These are phyloP conservation scores for Chalciporus piperatus DNA, from an alignment of 768 basidiomycete species.

Conservation along the genomic window DNA sequence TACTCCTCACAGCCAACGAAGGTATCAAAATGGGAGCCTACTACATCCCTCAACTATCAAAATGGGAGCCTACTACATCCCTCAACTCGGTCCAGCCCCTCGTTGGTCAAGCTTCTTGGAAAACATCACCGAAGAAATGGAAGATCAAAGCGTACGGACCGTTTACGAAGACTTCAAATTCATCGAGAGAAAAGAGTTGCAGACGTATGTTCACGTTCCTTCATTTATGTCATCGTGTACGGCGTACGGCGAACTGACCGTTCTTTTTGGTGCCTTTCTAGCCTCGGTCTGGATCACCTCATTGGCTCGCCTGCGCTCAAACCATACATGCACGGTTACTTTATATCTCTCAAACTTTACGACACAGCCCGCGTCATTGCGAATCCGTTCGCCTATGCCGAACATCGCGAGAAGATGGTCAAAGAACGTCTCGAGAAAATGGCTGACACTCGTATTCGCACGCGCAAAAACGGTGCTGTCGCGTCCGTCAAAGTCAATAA, in stretches of 20 bases:
- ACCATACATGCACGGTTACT: conserved; percentile 99
- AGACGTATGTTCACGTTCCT: conserved; percentile 48
- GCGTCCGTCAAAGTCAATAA: conserved; percentile 53
- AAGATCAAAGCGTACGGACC: conserved; percentile 74
- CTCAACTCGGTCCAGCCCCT: conserved; percentile 94
- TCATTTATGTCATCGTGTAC: neutral
- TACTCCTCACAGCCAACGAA: conserved; percentile 92
- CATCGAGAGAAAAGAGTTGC: conserved; percentile 81
- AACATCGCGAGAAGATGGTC: conserved; percentile 87
- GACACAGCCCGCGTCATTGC: conserved; percentile 93
- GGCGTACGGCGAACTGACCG: neutral
- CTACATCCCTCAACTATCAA: conserved; percentile 95
- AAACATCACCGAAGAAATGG: conserved; percentile 98
- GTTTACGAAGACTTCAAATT: conserved; percentile 99
- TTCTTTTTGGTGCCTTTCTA: conserved; percentile 27
- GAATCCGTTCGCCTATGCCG: conserved; percentile 94
- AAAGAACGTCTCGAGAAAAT: conserved; percentile 90
- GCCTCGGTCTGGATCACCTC: conserved; percentile 93
- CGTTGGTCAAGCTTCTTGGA: conserved; percentile 98
- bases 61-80: conserved; percentile 92
- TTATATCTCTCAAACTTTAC: conserved; percentile 93
- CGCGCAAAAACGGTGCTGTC: conserved; percentile 53
- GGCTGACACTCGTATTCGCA: conserved; percentile 88
- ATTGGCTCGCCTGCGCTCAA: conserved; percentile 93
- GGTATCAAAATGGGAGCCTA: conserved; percentile 94